Base-by-base conservation (phyloP, 2,329 filamentous ascomycete species). In the Cytospora leucostoma region DNA sequence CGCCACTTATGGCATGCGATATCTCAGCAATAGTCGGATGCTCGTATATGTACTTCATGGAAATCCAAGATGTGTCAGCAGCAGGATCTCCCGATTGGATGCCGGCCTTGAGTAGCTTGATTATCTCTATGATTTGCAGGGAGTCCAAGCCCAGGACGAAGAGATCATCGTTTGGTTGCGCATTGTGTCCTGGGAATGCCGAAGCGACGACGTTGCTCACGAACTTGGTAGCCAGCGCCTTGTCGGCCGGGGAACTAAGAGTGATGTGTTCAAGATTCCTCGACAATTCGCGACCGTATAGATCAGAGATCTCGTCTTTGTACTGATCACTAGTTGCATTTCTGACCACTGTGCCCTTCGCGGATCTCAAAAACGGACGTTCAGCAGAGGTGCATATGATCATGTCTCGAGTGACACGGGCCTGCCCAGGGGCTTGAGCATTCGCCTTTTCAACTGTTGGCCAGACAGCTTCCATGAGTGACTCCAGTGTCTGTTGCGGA, bases 91-190 rank as follows among this genome's bases (percentile, higher is more conserved):
- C 12, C 3, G 65, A 56, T 21, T 51, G 59, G 15, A 68, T 62
- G 1, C 62, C 62, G 6, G 53, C 44, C 56, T 63, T 67, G 12
- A 65, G 59, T 7, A 67, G 50, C 34, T 61, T 60, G 7, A 65
- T 56, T 12, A 68, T 61, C 40, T 67, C 67, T n/a, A 64, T 56
- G 13, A 61, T 64, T 55, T 65, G 61, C 27, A 68, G 37, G 0
- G 67, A 68, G 59, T 68, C 67, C 12, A 68, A 34, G n/a, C 67
- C 67, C 12, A 61, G 51, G 19, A 56, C 59, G 19, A 67, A 68
- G 10, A 68, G 52, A 34, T 67, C 67, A n/a, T 67, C 63, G 4
- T 47, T 50, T 8, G 64, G 50, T n/a, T 52, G 49, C 2, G 35
- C 27, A 34, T 37, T 19, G 21, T 64, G 58, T 1, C 57, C 53